A percentile compares a stretch with the other conserved stretches of the same genome.
These are phyloP conservation scores for Senna siamea DNA, from an alignment of 306 rosid genomes.

Conservation along the genomic window DNA sequence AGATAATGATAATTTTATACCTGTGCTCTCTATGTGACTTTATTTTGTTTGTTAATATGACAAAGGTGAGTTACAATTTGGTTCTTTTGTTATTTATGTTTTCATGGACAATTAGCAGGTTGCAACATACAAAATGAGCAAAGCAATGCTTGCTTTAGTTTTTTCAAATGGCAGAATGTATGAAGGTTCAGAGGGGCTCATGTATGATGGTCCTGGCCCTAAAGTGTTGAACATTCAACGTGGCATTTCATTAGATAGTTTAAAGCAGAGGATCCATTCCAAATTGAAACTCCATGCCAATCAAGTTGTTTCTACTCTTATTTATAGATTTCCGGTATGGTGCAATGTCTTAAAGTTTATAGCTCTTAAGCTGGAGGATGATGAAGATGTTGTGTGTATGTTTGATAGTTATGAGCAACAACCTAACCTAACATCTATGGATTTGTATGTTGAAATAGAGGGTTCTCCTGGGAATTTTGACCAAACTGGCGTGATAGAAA, in stretches of 20 bases:
- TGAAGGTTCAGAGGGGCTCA: neutral
- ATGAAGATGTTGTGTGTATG: neutral
- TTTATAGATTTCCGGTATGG: neutral
- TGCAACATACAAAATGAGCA: neutral
- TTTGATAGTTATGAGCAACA: slow-evolving; percentile 12
- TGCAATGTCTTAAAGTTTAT: neutral
- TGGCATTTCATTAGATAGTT: neutral
- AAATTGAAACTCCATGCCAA: neutral
- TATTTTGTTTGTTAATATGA: neutral
- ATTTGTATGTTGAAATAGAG: neutral
- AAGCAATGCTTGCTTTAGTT: slow-evolving; percentile 3
- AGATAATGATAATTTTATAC: no score
- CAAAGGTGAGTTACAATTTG: neutral
- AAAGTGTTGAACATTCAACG: neutral
- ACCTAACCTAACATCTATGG: neutral
- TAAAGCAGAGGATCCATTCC: neutral
- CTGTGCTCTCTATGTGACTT: neutral
- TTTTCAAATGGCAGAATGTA: neutral
- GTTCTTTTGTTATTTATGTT: neutral
- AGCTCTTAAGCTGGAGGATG: neutral
- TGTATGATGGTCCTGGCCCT: neutral
- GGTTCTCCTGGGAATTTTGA: neutral
- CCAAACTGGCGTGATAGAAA: neutral
- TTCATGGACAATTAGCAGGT: neutral
- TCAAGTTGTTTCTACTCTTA: neutral